These are phyloP conservation scores for Aspergillus fumigatiaffinis DNA, from an alignment of 2,329 filamentous ascomycete species.

Conservation along the genomic window DNA sequence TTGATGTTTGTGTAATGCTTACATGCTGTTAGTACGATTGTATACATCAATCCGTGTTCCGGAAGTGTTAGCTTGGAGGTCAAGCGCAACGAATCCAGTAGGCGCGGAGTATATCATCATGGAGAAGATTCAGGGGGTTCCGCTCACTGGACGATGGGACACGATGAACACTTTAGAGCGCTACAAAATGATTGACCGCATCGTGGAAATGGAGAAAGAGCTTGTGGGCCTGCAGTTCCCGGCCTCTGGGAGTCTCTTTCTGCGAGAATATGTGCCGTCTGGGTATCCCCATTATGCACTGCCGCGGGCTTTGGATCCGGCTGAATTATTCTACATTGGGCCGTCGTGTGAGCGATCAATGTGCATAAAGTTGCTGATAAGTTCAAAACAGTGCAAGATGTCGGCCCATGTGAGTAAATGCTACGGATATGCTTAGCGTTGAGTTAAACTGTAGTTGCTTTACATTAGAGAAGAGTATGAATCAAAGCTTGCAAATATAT, in stretches of 20 bases:
- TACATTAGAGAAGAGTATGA: too few species aligned
- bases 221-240: conserved; percentile 26
- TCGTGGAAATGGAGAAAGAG: conserved; percentile 24
- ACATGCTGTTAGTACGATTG: conserved; percentile 10
- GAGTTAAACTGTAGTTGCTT: too few species aligned
- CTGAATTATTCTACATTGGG: conserved; percentile 14
- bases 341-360: conserved; percentile 10
- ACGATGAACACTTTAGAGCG: conserved; percentile 22
- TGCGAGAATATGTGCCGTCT: conserved; percentile 11
- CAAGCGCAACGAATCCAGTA: conserved; percentile 30
- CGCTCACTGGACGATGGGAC: conserved; percentile 27
- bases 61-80: conserved; percentile 29
- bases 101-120: conserved; percentile 41
- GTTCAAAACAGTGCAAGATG: background rate
- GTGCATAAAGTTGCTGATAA: background rate
- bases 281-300: conserved; percentile 7
- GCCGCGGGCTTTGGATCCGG: conserved; percentile 12
- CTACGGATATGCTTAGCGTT: too few species aligned
- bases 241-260: conserved; percentile 32
- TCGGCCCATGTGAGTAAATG: conserved; percentile 13
- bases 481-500: too few species aligned
- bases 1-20: background rate
- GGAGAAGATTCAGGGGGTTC: conserved; percentile 33
- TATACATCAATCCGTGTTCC: conserved; percentile 29
- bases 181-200: conserved; percentile 18